phyloP scores from a whole-genome alignment of 768 basidiomycete species.

The Suillus sp. region DNA sequence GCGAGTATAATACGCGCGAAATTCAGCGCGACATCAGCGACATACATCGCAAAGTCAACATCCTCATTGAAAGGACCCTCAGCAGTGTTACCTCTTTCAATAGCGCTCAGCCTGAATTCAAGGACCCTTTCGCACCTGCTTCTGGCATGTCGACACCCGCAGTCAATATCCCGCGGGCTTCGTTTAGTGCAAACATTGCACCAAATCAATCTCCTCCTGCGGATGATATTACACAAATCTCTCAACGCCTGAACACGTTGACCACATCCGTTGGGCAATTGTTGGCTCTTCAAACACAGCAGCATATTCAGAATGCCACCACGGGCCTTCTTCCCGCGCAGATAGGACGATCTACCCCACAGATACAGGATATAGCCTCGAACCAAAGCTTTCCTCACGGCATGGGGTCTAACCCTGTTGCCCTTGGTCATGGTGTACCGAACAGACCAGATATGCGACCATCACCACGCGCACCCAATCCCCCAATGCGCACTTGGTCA shows the following conservation, averaged over 20 bases:
- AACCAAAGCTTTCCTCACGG: slow-evolving; percentile 41
- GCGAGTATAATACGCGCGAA: slow-evolving; percentile 68
- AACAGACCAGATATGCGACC: slow-evolving; percentile 66
- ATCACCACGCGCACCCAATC: slow-evolving; percentile 61
- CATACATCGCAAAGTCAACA: slow-evolving; percentile 74
- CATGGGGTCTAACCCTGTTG: slow-evolving; percentile 37
- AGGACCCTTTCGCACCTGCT: slow-evolving; percentile 70
- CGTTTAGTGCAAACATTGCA: slow-evolving; percentile 65
- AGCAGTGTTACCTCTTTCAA: slow-evolving; percentile 22
- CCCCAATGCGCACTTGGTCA: slow-evolving; percentile 84
- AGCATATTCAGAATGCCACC: slow-evolving; percentile 53
- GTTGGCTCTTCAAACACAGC: slow-evolving; percentile 77
- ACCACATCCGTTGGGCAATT: slow-evolving; percentile 86
- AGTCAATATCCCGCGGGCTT: slow-evolving; percentile 56
- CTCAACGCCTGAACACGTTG: slow-evolving; percentile 75
- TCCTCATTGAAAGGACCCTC: slow-evolving; percentile 71
- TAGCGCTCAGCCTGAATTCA: slow-evolving; percentile 68
- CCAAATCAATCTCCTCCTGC: slow-evolving; percentile 67
- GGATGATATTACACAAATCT: slow-evolving; percentile 76
- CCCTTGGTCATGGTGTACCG: slow-evolving; percentile 63
- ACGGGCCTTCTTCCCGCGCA: slow-evolving; percentile 34
- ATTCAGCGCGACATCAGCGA: slow-evolving; percentile 75
- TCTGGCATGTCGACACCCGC: slow-evolving; percentile 36
- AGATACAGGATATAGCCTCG: slow-evolving; percentile 47
- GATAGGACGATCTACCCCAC: slow-evolving; percentile 36